phyloP scores from a whole-genome alignment of 306 rosid species.

The Castanea sativa region DNA sequence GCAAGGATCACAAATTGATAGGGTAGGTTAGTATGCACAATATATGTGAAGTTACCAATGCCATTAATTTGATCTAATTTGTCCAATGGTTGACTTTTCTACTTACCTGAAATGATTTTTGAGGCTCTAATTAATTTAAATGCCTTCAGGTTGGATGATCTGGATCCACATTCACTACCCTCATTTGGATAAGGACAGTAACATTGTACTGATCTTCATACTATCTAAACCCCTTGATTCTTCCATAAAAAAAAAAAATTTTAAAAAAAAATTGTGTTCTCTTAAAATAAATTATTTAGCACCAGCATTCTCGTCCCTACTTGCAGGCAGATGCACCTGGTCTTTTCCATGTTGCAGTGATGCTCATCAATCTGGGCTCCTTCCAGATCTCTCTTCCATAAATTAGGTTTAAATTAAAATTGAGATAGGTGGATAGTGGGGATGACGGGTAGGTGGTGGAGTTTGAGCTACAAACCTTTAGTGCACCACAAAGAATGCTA shows the following conservation, averaged over 20 bases:
- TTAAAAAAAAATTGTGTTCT: neutral
- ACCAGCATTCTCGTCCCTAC: conserved; percentile 18
- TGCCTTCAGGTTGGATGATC: neutral
- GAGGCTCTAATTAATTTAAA: neutral
- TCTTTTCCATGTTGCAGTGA: conserved; percentile 1
- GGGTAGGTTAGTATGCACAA: neutral
- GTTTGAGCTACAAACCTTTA: too few relatives aligned
- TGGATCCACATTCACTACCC: conserved; percentile 29
- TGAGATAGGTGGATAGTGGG: too few relatives aligned
- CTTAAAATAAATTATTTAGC: conserved; percentile 3
- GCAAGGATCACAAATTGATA: neutral
- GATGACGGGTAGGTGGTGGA: too few relatives aligned
- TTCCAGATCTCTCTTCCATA: conserved; percentile 29
- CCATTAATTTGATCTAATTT: too few relatives aligned
- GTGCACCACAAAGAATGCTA: too few relatives aligned
- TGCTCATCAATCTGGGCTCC: conserved; percentile 10
- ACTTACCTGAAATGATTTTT: too few relatives aligned
- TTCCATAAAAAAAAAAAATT: neutral
- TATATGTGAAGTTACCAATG: neutral
- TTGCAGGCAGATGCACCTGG: conserved; percentile 11
- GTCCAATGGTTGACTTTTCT: too few relatives aligned
- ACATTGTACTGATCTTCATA: conserved; percentile 17
- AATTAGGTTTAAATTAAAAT: too few relatives aligned
- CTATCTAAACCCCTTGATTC: neutral
- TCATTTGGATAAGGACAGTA: conserved; percentile 16